Base-by-base conservation (phyloP, 129 eudicot genomes). In the Flaveria brownii region DNA sequence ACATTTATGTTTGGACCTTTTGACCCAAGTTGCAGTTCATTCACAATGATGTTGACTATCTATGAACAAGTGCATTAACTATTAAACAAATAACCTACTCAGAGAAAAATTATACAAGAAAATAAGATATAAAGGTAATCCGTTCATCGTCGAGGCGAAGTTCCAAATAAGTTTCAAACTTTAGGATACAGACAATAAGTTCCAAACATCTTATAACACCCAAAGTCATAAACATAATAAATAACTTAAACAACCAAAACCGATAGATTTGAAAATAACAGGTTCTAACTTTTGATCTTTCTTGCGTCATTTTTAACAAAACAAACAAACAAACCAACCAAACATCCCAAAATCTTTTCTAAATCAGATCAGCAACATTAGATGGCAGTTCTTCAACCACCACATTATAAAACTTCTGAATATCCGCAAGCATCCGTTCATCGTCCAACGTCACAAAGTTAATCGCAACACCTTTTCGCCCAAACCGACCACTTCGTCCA, bases 401-500 rank as follows among this genome's bases (percentile, higher is more conserved):
- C 69, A 82, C 82, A 22, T 82, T 77, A 33, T 78, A 78, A 49
- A 83, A 79, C 78, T 83, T 83, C 81, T 83, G 83, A 52, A 78
- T 83, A 46, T 85, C 88, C 6, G 84, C 84, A 65, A 85, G 88
- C 88, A 85, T 85, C 71, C 88, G 59, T 64, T 85, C 83, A 16
- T 85, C 88, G 47, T 85, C 85, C 22, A 68, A 18, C 0, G 87
- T 84, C 20, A 84, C 87, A 20, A 84, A 84, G 50, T 84, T 84
- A 36, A 80, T 84, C 0, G 87, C 87, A 3, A 84, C 87, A 72
- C 87, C 87, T 61, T 84, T 84, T 50, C 87, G 72, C 51, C 87
- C 85, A 52, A 84, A 84, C 54, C 88, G 73, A 7, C 88, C 88
- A 77, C 88, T 84, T 61, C 88, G 88, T 13, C 88, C 88, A 16